phyloP scores from a whole-genome alignment of 192 early-diverging fungal species.

The Entophlyctis luteolus region DNA sequence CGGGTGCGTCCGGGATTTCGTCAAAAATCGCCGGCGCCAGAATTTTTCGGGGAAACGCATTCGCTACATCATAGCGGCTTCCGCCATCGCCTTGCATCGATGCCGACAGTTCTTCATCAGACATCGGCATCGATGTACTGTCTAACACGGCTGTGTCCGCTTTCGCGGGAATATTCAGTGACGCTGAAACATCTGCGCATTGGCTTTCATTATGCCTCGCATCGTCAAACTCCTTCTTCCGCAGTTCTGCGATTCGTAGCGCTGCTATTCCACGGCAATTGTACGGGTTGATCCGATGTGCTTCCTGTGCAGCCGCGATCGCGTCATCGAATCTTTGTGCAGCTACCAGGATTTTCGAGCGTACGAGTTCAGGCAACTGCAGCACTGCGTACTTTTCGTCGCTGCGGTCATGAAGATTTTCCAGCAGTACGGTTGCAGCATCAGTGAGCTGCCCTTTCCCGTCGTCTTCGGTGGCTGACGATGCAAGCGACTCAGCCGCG shows the following conservation, averaged over 20 bases:
- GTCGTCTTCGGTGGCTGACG: not conserved
- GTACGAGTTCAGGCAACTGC: not conserved
- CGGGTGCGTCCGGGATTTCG: not conserved
- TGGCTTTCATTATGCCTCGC: no score
- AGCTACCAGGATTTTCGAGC: no score
- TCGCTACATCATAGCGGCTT: not conserved
- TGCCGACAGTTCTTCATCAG: not conserved
- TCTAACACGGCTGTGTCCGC: no score
- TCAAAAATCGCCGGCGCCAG: no score
- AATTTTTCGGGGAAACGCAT: no score
- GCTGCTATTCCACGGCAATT: constrained; percentile 3
- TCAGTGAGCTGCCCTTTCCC: not conserved
- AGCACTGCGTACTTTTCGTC: not conserved
- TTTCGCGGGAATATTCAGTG: not conserved
- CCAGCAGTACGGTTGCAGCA: not conserved
- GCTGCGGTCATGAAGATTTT: not conserved
- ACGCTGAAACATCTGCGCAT: not conserved
- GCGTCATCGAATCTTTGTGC: not conserved
- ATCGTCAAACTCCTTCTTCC: not conserved
- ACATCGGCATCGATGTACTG: not conserved
- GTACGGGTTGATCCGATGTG: constrained; percentile 1
- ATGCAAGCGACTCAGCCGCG: not conserved
- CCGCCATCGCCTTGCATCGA: not conserved
- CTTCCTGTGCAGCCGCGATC: not conserved
- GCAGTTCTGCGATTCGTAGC: constrained; percentile 1